Conservation (phyloP, 805 yeast species). For the Diddensiella caesifluorescens region DNA sequence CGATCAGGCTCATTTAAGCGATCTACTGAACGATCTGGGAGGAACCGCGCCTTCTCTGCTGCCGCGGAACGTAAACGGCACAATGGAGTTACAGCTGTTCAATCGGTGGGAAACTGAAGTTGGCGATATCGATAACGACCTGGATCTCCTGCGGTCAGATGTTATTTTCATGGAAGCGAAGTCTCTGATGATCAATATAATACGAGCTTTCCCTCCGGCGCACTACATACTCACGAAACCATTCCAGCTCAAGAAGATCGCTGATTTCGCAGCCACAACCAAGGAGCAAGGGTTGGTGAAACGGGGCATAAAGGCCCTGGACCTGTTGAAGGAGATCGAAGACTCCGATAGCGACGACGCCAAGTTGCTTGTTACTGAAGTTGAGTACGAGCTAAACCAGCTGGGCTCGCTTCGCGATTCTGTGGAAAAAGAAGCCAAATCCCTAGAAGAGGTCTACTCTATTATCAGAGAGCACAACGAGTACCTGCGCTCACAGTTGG, state of each 20-base stretch:
- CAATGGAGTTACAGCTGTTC: slow-evolving; percentile 30
- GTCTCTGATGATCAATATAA: slow-evolving; percentile 32
- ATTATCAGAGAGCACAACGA: slow-evolving; percentile 34
- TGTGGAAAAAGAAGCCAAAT: slow-evolving; percentile 28
- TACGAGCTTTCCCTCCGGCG: slow-evolving; percentile 32
- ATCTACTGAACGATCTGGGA: slow-evolving; percentile 26
- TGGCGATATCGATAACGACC: slow-evolving; percentile 24
- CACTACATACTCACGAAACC: slow-evolving; percentile 25
- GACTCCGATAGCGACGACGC: slow-evolving; percentile 23
- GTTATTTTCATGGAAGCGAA: slow-evolving; percentile 34
- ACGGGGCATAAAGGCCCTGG: slow-evolving; percentile 31
- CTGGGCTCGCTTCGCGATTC: slow-evolving; percentile 31
- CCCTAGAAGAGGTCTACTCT: slow-evolving; percentile 30
- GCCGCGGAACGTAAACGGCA: slow-evolving; percentile 28
- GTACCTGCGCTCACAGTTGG: slow-evolving; percentile 33
- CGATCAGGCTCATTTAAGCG: slow-evolving; percentile 22
- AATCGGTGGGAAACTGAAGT: slow-evolving; percentile 32
- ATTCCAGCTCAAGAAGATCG: slow-evolving; percentile 28
- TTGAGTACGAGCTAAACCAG: slow-evolving; percentile 32
- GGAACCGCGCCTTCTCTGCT: slow-evolving; percentile 31
- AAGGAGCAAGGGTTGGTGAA: slow-evolving; percentile 28
- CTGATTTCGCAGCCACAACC: slow-evolving; percentile 29
- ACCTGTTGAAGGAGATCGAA: slow-evolving; percentile 28
- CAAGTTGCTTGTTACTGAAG: slow-evolving; percentile 29
- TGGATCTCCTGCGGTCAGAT: slow-evolving; percentile 29